Percentiles rank a stretch among this genome's conserved stretches.
These are phyloP conservation scores for Asterochloris erici DNA, from an alignment of 139 green algal genomes.

Conservation along the genomic window DNA sequence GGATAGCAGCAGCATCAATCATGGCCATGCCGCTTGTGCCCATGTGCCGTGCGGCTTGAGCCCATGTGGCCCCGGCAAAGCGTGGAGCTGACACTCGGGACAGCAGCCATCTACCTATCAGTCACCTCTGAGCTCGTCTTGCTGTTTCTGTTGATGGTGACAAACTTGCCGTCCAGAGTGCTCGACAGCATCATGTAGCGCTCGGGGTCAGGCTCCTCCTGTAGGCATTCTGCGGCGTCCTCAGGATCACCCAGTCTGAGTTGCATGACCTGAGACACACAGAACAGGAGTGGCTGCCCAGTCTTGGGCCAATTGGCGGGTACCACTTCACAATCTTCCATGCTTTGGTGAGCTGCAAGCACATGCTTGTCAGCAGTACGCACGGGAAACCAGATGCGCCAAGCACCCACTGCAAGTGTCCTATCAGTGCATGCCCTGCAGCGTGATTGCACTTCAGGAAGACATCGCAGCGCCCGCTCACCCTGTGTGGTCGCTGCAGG, in stretches of 20 bases:
- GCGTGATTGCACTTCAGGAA: background rate
- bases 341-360: no score
- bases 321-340: background rate
- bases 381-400: background rate
- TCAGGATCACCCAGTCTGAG: background rate
- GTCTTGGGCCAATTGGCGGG: background rate
- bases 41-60: no score
- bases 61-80: background rate
- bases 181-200: slow-evolving; percentile 1
- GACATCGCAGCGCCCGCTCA: background rate
- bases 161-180: background rate
- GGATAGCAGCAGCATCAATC: background rate
- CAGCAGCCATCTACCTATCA: background rate
- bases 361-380: background rate
- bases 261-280: slow-evolving; percentile 1
- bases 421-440: background rate
- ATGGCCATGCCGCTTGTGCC: background rate
- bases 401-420: background rate
- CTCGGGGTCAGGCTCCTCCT: background rate
- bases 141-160: slow-evolving; percentile 1
- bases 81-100: background rate
- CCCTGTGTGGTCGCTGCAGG: background rate
- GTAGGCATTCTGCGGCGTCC: background rate
- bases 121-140: slow-evolving; percentile 3
- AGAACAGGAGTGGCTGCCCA: background rate